A percentile compares a stretch with the other conserved stretches of the same genome.
phyloP scores from a whole-genome alignment of 2,329 filamentous ascomycete species.

The Neonectria coccinea region DNA sequence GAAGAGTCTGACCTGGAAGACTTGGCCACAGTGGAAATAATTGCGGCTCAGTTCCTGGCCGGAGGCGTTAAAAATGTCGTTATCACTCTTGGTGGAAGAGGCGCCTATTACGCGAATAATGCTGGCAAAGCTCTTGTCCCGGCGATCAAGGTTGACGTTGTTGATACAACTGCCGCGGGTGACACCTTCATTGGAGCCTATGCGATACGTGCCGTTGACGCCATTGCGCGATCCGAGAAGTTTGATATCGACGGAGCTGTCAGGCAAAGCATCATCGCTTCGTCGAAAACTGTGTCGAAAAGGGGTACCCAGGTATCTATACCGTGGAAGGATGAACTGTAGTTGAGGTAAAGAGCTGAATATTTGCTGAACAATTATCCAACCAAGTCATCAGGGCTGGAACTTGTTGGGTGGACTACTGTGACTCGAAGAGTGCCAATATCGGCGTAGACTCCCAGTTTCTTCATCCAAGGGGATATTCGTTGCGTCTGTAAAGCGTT shows the following conservation, averaged over 20 bases:
- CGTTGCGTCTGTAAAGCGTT: background rate
- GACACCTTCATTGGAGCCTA: constrained; percentile 82
- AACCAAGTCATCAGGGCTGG: background rate
- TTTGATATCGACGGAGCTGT: background rate
- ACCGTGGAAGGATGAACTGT: background rate
- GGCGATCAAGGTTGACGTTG: constrained; percentile 63
- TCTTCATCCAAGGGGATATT: background rate
- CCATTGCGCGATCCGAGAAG: background rate
- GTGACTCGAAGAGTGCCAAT: background rate
- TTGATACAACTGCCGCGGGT: constrained; percentile 80
- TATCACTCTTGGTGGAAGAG: constrained; percentile 75
- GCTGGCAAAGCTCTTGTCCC: constrained; percentile 49
- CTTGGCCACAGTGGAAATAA: constrained; percentile 47
- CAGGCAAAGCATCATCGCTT: background rate
- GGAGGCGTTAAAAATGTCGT: constrained; percentile 73
- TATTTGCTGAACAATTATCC: background rate
- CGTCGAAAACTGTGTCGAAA: background rate
- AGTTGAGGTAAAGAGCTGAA: background rate
- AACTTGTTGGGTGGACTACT: background rate
- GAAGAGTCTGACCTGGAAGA: constrained; percentile 50
- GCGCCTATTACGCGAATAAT: constrained; percentile 53
- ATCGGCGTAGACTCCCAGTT: background rate
- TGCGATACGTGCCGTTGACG: constrained; percentile 57
- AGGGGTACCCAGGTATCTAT: background rate
- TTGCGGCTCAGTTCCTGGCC: constrained; percentile 66